Evolutionary conservation across 495 filamentous ascomycete genomes (phyloP), one percentile per base, ranked within the genome.

Genomic region (Penicillium ochrochloron): DNA sequence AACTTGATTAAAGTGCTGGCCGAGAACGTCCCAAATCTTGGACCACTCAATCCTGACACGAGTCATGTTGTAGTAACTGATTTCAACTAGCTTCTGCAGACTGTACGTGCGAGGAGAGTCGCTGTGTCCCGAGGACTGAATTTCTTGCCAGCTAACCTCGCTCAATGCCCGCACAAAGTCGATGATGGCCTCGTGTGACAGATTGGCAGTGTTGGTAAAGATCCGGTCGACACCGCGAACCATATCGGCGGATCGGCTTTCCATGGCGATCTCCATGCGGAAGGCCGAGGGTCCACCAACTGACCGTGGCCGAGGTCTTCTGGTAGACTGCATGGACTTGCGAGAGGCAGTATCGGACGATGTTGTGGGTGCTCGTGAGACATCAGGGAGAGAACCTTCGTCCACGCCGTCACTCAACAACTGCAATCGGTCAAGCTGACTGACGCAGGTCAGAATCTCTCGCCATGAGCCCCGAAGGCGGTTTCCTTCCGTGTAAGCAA

Each of bases 61-160:
- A 48, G 89, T 94, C 96, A 99, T 98, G 78, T 99, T 99, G 85
- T 98, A 98, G 72, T 96, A 97, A 76, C 91, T 94, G 75, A 99
- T 97, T 77, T 99, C 95, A 34, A 99, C 96, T 57, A 98, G 84
- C 77, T 99, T 99, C 73, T 99, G 95, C 54, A 99, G 80, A 73
- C 93, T 97, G 79, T 97, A 98, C 10, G 94, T 98, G 54, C 96
- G 88, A 2, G 95, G 96, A 27, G 91, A 93, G 51, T 97, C 93
- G 67, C 92, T 97, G 59, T 96, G 93, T 10, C 96, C 95, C 0
- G 94, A 97, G 10, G 92, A 95, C 72, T 94, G 92, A 67, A 99
- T 99, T 73, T 99, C 95, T 69, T 98, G 94, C 95, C 95, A 97
- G 76, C 95, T 98, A 50, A 99, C 93, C 68, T 97, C 93, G 50